Evolutionary conservation across 2,329 filamentous ascomycete genomes (phyloP), one percentile per base, ranked within the genome.

Genomic region (Penicillium sp.): DNA sequence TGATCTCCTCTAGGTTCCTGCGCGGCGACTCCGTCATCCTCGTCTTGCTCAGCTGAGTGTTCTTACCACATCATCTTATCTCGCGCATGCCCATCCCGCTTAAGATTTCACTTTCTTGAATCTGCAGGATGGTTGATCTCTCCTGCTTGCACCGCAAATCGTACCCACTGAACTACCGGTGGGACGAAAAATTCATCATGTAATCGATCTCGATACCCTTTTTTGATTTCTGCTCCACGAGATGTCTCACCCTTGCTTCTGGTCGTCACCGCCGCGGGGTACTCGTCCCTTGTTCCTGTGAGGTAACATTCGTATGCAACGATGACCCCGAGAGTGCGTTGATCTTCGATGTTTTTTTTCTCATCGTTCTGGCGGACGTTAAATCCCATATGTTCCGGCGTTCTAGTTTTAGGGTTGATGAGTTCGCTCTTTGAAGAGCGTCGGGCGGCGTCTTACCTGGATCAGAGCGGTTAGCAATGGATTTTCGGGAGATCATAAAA

Each of bases 1-100:
- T 24, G 18, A 13, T 38, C 16, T 29, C 24, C 29, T 16, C 49
- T 62, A 91, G 88, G 84, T 95, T 95, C 73, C 75, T 95, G 60
- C 81, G 90, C 71, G 90, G 90, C 55, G 90, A 95, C 71, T 91
- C 88, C 42, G 90, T 95, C 61, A 93, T 95, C 66, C 78, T 95
- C 62, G 90, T 95, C 55, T 78, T 95, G 64, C 79, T 95, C 69
- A 93, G 88, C 78, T 93, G 80, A 79, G 61, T 47, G 45, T 9
- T 24, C 42, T 45, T 29, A 48, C 34, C n/a, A 47, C 47, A 54
- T 46, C 16, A 8, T 33, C 36, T 50, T 50, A 46, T 55, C 51
- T 29, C 46, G 55, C 44, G 51, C 56, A 50, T 26, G 29, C 39
- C 44, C 45, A 56, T 52, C 44, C 49, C 57, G 53, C 44, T 49